Percentiles rank a stretch among this genome's conserved stretches.
Conservation (phyloP, 192 early-diverging fungal species). For the Gryganskiella cystojenkinii region DNA sequence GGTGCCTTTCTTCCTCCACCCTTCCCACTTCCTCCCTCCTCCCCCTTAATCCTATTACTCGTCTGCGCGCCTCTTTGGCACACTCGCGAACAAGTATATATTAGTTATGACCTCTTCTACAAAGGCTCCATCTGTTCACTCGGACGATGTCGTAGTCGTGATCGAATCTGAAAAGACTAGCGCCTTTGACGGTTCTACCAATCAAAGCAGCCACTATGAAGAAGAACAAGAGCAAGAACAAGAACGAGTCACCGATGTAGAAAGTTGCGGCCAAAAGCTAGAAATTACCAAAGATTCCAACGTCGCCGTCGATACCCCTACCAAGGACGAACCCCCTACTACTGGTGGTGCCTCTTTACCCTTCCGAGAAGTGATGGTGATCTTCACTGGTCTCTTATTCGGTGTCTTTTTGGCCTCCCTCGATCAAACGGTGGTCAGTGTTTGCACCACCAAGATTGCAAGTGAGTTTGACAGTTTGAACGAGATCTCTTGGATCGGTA, state of each 20-base stretch:
- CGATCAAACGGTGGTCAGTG: constrained; percentile 85
- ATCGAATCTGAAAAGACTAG: not conserved
- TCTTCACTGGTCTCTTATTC: constrained; percentile 57
- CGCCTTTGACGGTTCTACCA: not conserved
- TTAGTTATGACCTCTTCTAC: not conserved
- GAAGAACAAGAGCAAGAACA: too few species aligned
- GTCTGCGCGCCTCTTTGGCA: too few species aligned
- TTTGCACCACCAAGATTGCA: constrained; percentile 72
- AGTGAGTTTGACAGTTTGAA: constrained; percentile 68
- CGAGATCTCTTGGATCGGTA: constrained; percentile 70
- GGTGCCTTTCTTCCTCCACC: too few species aligned
- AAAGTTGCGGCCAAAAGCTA: too few species aligned
- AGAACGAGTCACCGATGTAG: too few species aligned
- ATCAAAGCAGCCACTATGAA: not conserved
- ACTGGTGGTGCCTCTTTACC: constrained; percentile 16
- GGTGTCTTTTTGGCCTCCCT: constrained; percentile 72
- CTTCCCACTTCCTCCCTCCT: too few species aligned
- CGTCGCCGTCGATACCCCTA: too few species aligned
- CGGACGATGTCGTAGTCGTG: not conserved
- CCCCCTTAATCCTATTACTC: too few species aligned
- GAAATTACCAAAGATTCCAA: too few species aligned
- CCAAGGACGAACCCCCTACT: constrained; percentile 3
- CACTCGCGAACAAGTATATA: too few species aligned
- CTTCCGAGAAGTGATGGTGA: constrained; percentile 38
- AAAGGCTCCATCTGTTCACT: constrained; percentile 7